Percentiles rank a stretch among this genome's conserved stretches.
These are phyloP conservation scores for Rhinocladiella similis DNA, from an alignment of 2,329 filamentous ascomycete species.

Conservation along the genomic window DNA sequence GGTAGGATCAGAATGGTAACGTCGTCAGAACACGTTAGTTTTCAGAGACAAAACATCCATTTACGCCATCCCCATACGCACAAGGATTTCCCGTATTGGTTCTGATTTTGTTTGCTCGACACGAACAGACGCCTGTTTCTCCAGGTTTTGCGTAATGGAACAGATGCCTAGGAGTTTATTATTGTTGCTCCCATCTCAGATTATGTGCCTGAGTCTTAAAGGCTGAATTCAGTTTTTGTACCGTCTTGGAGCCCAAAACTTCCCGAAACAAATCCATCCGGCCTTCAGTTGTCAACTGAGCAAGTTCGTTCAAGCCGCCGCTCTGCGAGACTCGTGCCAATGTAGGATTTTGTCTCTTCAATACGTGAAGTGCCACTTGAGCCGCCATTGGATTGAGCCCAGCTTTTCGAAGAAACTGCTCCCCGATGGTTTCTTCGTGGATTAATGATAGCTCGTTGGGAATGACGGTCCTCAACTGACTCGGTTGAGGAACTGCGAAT, in stretches of 20 bases:
- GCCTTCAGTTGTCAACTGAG: conserved; percentile 13
- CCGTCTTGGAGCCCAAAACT: conserved; percentile 13
- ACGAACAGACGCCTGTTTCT: too few species aligned
- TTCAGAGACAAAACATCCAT: too few species aligned
- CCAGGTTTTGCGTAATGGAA: too few species aligned
- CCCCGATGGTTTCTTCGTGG: conserved; percentile 65
- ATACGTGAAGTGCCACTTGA: conserved; percentile 57
- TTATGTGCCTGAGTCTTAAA: neutral
- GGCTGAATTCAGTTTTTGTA: conserved; percentile 14
- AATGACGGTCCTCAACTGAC: conserved; percentile 29
- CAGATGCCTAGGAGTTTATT: too few species aligned
- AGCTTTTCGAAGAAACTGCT: conserved; percentile 63
- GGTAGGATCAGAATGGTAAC: too few species aligned
- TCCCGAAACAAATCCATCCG: conserved; percentile 17
- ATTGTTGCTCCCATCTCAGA: too few species aligned
- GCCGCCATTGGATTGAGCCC: conserved; percentile 74
- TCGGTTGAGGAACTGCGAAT: conserved; percentile 6
- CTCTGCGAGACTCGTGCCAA: neutral
- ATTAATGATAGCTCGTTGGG: conserved; percentile 36
- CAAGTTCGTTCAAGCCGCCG: conserved; percentile 20
- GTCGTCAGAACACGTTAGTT: too few species aligned
- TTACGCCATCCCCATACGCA: too few species aligned
- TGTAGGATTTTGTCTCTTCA: conserved; percentile 9
- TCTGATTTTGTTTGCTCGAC: too few species aligned
- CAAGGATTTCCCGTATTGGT: too few species aligned